Base-by-base conservation (phyloP, 2,329 filamentous ascomycete genomes). In the Sporothrix brasiliensis region DNA sequence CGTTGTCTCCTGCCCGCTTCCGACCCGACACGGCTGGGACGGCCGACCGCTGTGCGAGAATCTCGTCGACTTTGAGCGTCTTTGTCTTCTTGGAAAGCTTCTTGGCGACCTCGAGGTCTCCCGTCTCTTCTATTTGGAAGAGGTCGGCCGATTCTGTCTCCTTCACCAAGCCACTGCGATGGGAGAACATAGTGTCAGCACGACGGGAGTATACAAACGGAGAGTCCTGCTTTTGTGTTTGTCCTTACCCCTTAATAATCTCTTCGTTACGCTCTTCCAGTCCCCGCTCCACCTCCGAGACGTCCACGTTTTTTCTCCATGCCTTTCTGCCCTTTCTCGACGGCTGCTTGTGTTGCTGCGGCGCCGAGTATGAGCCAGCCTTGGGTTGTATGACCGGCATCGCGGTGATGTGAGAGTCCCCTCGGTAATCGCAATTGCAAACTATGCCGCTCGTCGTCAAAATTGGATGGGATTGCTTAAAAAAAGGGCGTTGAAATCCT, bases 251-350 rank as follows among this genome's bases (percentile, higher is more conserved):
- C 84, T 90, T 87, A 75, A 97, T 95, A 73, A 97, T 91, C 83
- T 98, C 92, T 71, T 96, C 91, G 76, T 95, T 93, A 74, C 96
- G 83, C 77, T 91, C 86, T 73, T 93, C 90, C 47, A 99, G 87
- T 72, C 95, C 95, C 69, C 91, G 83, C 76, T 94, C 87, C 34
- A 99, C 88, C 73, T 97, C 90, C 39, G 92, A 91, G 73, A 98
- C 88, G 81, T 99, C 93, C 80, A 99, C 93, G 82, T 99, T 97
- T 81, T 98, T 99, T 78, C 95, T 88, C 95, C 95, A 99, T 44
- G 95, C 94, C 83, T 97, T 98, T 82, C 98, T 98, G 76, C 96
- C 95, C 80, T 99, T 99, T 78, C 95, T 87, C 5, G 94, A 98
- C 34, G 93, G 88, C 80, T 99, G 95, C 74, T 88, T 93, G 81